Base-by-base conservation (phyloP, 345 rosid species). In the Rhizophora mangle region DNA sequence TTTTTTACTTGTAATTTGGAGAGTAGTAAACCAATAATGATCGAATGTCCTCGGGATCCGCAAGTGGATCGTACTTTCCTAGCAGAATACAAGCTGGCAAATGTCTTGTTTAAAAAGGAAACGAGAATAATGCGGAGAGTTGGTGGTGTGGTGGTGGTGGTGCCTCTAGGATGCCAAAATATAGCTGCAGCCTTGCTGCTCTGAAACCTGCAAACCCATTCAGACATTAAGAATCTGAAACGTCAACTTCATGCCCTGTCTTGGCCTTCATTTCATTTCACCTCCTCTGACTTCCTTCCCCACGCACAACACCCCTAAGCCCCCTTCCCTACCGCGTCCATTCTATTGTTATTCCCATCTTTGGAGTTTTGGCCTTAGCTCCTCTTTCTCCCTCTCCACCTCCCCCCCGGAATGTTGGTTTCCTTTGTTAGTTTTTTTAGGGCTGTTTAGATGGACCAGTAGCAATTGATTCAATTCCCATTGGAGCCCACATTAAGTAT, bases 191-290 rank as follows among this genome's bases (percentile, higher is more conserved):
- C 2, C 51, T 24, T 22, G 5, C 6, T 22, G 60, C 18, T 56
- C 62, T 53, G 62, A 47, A 34, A 67, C 4, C 29, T 26, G 55
- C 34, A 24, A 30, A 60, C 53, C 24, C 20, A 64, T 51, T 75
- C 84, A 84, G 88, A 84, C 84, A 86, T 31, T 65, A 63, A 85
- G 92, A 87, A 87, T 87, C 87, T 81, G 89, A 87, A 83, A 82
- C 82, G 88, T 87, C 92, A 80, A 80, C 58, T 61, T 82, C 86
- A 87, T 70, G 83, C 71, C 78, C 77, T 72, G 16, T 22, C 9
- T 59, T 59, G 8, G 79, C 80, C 71, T 78, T 76, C 64, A 80
- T 52, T 73, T 67, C 78, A 63, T 78, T 75, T 77, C 81, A 77
- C 56, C 64, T 67, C 71, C 64, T 67, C 71, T 72, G 47, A 27